Evolutionary conservation across 164 flowering plant genomes (phyloP).

Genomic region (Magnolia kwangsiensis): DNA sequence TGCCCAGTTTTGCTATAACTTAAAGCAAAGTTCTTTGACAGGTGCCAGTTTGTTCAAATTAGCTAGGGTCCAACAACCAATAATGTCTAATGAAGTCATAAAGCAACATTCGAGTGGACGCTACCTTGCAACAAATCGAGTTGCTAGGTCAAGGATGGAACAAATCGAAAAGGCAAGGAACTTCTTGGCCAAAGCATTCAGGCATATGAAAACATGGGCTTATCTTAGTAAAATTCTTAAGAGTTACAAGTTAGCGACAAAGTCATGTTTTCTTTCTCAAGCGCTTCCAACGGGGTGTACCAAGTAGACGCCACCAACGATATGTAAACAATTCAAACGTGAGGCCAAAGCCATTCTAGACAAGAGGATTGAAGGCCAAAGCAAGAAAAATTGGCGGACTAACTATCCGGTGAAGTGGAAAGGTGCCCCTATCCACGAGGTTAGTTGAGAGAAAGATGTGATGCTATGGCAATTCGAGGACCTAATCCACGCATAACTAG

Average conservation of each 20-base stretch:
- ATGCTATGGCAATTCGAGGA: neutral
- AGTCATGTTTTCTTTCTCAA: conserved; percentile 3
- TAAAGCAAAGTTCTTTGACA: neutral
- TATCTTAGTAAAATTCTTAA: neutral
- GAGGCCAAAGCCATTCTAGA: neutral
- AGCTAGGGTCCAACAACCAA: neutral
- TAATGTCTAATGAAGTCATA: neutral
- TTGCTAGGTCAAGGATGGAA: neutral
- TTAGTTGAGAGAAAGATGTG: neutral
- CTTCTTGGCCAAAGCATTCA: neutral
- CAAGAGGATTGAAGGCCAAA: neutral
- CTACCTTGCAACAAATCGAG: neutral
- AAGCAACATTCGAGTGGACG: neutral
- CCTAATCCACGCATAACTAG: neutral
- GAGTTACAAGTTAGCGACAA: conserved; percentile 10
- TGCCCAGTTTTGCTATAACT: conserved; percentile 8
- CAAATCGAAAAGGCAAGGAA: neutral
- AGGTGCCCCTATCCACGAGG: neutral
- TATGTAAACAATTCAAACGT: neutral
- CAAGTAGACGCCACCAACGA: neutral
- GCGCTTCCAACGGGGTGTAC: neutral
- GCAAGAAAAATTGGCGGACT: neutral
- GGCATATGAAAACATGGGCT: conserved; percentile 10
- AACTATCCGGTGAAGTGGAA: neutral
- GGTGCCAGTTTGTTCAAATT: conserved; percentile 14